These are phyloP conservation scores for Populus davidiana DNA, from an alignment of 345 rosid species.

Conservation along the genomic window DNA sequence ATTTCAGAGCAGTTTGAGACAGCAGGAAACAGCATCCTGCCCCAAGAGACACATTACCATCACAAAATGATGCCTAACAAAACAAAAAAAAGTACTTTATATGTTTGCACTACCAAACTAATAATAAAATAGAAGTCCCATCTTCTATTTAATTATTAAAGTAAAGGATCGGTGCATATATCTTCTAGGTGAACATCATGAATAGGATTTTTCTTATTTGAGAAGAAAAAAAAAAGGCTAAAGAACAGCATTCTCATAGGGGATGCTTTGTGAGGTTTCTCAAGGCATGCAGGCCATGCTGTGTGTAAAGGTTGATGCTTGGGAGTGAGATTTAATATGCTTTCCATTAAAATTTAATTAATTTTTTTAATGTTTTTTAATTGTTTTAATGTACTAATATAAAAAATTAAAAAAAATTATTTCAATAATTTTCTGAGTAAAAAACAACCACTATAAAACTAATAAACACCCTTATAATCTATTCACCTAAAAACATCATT, in stretches of 20 bases:
- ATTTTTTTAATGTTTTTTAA: no score
- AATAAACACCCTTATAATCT: background rate
- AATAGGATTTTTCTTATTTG: background rate
- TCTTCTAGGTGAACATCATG: background rate
- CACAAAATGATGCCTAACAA: background rate
- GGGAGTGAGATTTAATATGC: no score
- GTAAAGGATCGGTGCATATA: background rate
- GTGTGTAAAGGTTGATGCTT: background rate
- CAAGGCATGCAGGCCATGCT: background rate
- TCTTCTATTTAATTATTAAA: background rate
- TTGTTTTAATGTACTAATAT: no score
- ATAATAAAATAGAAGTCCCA: background rate
- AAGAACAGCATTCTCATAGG: background rate
- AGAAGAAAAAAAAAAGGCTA: background rate
- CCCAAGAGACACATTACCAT: background rate
- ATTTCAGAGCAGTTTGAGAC: background rate
- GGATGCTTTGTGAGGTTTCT: background rate
- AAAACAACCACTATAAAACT: no score
- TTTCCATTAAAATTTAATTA: no score
- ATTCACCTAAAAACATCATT: background rate
- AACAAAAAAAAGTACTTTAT: background rate
- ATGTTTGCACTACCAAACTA: background rate
- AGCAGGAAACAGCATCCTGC: background rate
- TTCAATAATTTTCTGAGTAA: accelerated
- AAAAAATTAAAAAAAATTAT: no score